phyloP scores from a whole-genome alignment of 352 stramenopile species.

The Phytophthora litchii region DNA sequence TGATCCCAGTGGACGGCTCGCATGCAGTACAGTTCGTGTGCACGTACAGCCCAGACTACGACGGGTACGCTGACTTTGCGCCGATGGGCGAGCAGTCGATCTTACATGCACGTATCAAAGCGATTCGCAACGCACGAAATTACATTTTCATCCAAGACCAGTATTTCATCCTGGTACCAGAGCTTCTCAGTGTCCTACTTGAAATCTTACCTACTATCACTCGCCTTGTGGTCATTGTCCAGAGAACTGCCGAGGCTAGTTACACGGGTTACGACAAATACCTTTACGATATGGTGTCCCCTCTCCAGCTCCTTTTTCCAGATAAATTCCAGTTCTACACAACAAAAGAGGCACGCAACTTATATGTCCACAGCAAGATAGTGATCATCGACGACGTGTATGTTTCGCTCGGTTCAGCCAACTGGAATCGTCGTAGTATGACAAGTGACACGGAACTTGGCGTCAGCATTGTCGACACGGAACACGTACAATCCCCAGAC shows the following conservation, averaged over 20 bases:
- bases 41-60: slow-evolving; percentile 56
- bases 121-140: slow-evolving; percentile 59
- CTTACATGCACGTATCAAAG: slow-evolving; percentile 56
- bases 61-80: slow-evolving; percentile 50
- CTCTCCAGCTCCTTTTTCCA: slow-evolving; percentile 50
- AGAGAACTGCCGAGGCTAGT: slow-evolving; percentile 35
- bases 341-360: slow-evolving; percentile 42
- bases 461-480: slow-evolving; percentile 53
- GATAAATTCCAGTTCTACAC: slow-evolving; percentile 64
- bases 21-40: slow-evolving; percentile 44
- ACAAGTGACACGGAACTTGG: slow-evolving; percentile 69
- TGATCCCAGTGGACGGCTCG: slow-evolving; percentile 7
- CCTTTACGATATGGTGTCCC: slow-evolving; percentile 61
- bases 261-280: slow-evolving; percentile 67
- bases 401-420: slow-evolving; percentile 84
- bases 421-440: slow-evolving; percentile 92
- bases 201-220: slow-evolving; percentile 45
- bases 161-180: slow-evolving; percentile 69
- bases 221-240: slow-evolving; percentile 58
- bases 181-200: slow-evolving; percentile 51
- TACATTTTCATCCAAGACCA: slow-evolving; percentile 75
- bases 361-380: slow-evolving; percentile 85
- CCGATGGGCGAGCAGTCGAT: slow-evolving; percentile 63
- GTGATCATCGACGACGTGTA: slow-evolving; percentile 88
- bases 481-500: slow-evolving; percentile 33